A percentile compares a stretch with the other conserved stretches of the same genome.
These are phyloP conservation scores for Coemansia sp. DNA, from an alignment of 192 early-diverging fungal species.

Conservation along the genomic window DNA sequence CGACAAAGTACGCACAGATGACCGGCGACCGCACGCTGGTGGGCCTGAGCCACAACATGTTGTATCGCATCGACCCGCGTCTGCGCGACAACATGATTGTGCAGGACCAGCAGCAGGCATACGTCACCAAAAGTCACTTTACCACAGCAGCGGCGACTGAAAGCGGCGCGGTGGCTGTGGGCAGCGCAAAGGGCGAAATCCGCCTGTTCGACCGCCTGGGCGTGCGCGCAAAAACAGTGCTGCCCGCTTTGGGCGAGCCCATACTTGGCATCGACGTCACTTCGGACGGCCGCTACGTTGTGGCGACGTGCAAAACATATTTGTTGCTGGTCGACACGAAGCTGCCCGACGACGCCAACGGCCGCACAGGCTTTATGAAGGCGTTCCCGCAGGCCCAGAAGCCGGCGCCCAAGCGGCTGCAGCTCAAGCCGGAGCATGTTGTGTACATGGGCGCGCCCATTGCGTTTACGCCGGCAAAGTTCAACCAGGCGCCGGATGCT, in stretches of 20 bases:
- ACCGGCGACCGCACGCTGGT: conserved; percentile 73
- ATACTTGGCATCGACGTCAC: conserved; percentile 89
- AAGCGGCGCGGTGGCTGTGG: conserved; percentile 78
- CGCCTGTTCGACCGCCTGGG: conserved; percentile 77
- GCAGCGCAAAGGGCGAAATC: conserved; percentile 82
- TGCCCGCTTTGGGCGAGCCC: conserved; percentile 85
- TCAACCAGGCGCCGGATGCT: conserved; percentile 74
- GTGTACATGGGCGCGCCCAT: conserved; percentile 68
- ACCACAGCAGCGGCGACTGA: conserved; percentile 70
- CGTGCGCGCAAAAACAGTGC: conserved; percentile 77
- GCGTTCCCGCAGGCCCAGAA: conserved; percentile 62
- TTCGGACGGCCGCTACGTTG: conserved; percentile 75
- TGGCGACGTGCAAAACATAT: conserved; percentile 87
- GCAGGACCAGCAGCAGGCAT: conserved; percentile 64
- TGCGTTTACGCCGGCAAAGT: conserved; percentile 82
- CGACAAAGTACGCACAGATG: conserved; percentile 74
- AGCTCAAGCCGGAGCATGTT: conserved; percentile 85
- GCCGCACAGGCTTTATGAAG: conserved; percentile 68
- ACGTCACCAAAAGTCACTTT: conserved; percentile 70
- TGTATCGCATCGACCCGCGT: conserved; percentile 90
- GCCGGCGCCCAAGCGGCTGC: conserved; percentile 70
- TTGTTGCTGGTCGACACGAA: conserved; percentile 78
- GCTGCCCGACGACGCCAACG: conserved; percentile 53
- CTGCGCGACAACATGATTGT: conserved; percentile 67
- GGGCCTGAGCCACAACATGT: conserved; percentile 75